Conservation (phyloP, 2,329 filamentous ascomycete species). For the Pestalotiopsis sp. region DNA sequence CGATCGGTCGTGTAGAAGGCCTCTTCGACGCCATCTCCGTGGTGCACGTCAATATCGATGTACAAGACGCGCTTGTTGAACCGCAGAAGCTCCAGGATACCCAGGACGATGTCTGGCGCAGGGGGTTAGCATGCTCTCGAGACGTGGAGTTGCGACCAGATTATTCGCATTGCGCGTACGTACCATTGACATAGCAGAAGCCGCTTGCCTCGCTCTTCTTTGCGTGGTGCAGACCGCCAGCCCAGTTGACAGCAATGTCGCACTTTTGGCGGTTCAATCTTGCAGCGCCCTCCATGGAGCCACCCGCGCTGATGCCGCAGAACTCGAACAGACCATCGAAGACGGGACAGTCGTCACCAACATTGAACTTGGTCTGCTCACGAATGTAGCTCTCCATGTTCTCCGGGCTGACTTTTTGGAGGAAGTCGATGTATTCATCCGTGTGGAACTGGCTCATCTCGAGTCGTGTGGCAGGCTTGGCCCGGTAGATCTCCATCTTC, state of each 20-base stretch:
- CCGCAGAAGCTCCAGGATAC: slow-evolving; percentile 87
- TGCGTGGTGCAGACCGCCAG: slow-evolving; percentile 93
- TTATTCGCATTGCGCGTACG: slow-evolving; percentile 29
- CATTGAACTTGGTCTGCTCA: slow-evolving; percentile 92
- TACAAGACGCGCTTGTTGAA: slow-evolving; percentile 96
- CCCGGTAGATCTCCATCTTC: slow-evolving; percentile 93
- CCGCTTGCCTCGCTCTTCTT: slow-evolving; percentile 96
- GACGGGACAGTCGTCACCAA: slow-evolving; percentile 95
- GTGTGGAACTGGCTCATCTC: slow-evolving; percentile 96
- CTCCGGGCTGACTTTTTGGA: slow-evolving; percentile 94
- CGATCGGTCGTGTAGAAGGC: slow-evolving; percentile 92
- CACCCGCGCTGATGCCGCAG: slow-evolving; percentile 91
- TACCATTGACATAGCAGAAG: slow-evolving; percentile 98
- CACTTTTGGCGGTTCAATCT: slow-evolving; percentile 89
- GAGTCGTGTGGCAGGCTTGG: slow-evolving; percentile 83
- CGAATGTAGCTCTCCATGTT: slow-evolving; percentile 95
- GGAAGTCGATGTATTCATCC: slow-evolving; percentile 92
- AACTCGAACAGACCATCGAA: slow-evolving; percentile 98
- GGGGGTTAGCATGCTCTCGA: slow-evolving; percentile 37
- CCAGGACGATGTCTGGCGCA: slow-evolving; percentile 88
- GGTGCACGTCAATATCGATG: slow-evolving; percentile 94
- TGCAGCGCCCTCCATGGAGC: slow-evolving; percentile 89
- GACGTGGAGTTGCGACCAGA: neutral
- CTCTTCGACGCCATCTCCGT: slow-evolving; percentile 91
- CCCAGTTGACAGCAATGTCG: slow-evolving; percentile 98